Conservation (phyloP, 371 early-diverging fungal species). For the Mortierella sp. region DNA sequence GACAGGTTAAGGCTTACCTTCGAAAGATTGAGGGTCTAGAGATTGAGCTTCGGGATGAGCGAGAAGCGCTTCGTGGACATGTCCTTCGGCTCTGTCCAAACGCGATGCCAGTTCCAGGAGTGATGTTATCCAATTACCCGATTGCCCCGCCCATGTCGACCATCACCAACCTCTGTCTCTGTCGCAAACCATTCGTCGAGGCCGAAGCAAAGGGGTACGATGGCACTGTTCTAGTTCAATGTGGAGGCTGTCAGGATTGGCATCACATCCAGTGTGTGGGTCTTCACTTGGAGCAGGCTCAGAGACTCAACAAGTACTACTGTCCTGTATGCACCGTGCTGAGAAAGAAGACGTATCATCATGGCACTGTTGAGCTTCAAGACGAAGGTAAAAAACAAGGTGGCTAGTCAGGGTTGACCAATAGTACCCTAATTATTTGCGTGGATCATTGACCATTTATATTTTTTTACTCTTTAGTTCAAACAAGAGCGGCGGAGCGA, state of each 20-base stretch:
- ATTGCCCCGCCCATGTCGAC: constrained; percentile 33
- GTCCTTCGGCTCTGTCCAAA: constrained; percentile 58
- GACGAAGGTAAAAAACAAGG: constrained; percentile 37
- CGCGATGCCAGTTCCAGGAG: constrained; percentile 38
- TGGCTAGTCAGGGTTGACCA: no score
- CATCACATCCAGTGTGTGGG: constrained; percentile 69
- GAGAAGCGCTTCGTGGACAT: constrained; percentile 62
- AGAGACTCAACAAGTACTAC: constrained; percentile 31
- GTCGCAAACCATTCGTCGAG: constrained; percentile 27
- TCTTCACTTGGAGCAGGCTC: constrained; percentile 42
- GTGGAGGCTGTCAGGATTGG: constrained; percentile 73
- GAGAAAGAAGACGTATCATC: constrained; percentile 36
- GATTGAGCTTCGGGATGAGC: constrained; percentile 62
- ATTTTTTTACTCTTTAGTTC: constrained; percentile 13
- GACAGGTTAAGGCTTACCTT: constrained; percentile 58
- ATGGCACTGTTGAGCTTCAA: constrained; percentile 15
- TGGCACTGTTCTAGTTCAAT: constrained; percentile 62
- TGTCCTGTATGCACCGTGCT: constrained; percentile 45
- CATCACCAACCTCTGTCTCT: constrained; percentile 27
- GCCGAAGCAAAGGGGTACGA: constrained; percentile 46
- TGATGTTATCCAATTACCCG: constrained; percentile 43
- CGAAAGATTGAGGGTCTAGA: constrained; percentile 73
- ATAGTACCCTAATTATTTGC: not conserved
- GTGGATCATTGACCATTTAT: not conserved
- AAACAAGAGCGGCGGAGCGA: constrained; percentile 30